Base-by-base conservation (phyloP, 192 early-diverging fungal species). In the Coemansia umbellata region DNA sequence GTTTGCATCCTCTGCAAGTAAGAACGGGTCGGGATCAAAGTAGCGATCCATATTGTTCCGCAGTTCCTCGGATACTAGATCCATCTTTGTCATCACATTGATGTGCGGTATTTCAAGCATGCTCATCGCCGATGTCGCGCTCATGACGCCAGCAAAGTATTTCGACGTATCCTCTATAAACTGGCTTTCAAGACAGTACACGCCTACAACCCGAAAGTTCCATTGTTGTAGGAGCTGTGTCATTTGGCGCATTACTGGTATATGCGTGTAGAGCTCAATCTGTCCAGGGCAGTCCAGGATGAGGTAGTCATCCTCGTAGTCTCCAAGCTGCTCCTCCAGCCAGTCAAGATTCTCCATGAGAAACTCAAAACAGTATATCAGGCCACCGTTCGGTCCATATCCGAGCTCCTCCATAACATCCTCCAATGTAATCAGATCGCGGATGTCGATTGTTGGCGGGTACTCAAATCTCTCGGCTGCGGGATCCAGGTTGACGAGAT, bases 221-320 rank as follows among this genome's bases (percentile, higher is more conserved):
- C 85, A 67, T 30, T 85, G 76, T 37, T 76, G 75, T 36, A 98
- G 57, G 11, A 69, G 63, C 31, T 84, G 80, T 22, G 91, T 86
- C 28, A 99, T 51, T 3, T 82, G 78, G 51, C 85, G 82, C 89
- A 99, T 99, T 50, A 97, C 91, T 22, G 93, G 88, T 50, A 94
- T 92, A 63, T 98, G 95, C 24, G 96, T 98, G 72, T 99, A 99
- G 13, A 99, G 81, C 74, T 99, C 96, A 57, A 99, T 99, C 68
- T 99, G 94, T 4, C 95, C 87, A 9, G 96, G 96, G 58, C 94
- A 95, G 69, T 99, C 96, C 41, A 99, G 84, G 37, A 99, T 93
- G 36, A 98, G 74, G 58, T 97, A 97, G 62, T 99, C 96, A 61
- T 99, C 93, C 31, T 93, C 92, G 50, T 87, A 95, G 45, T 84